Evolutionary conservation across 768 basidiomycete genomes (phyloP).

Genomic region (Dioszegia hungarica): DNA sequence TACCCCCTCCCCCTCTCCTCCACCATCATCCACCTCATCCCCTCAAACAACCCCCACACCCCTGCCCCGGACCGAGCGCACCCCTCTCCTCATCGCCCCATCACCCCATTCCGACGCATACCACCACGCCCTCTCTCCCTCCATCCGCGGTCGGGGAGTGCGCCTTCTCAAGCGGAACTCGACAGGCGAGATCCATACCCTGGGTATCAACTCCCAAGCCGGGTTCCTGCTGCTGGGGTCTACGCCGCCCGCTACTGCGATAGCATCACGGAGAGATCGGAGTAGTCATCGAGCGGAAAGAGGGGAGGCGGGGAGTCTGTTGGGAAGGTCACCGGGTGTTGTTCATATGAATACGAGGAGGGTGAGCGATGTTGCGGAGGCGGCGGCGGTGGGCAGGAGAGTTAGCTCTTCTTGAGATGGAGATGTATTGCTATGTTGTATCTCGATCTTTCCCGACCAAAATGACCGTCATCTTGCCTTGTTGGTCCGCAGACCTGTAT

Average conservation of each 20-base stretch:
- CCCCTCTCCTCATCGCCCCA: slow-evolving; percentile 24
- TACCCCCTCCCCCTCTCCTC: slow-evolving; percentile 5
- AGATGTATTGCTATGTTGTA: no score
- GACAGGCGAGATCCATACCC: slow-evolving; percentile 21
- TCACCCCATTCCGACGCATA: background rate
- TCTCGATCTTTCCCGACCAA: no score
- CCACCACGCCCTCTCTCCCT: background rate
- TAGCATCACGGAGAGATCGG: slow-evolving; percentile 2
- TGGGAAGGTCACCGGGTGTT: no score
- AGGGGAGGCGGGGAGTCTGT: background rate
- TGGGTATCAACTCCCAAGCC: slow-evolving; percentile 34
- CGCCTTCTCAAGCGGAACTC: slow-evolving; percentile 19
- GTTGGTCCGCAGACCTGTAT: no score
- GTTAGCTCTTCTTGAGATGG: no score
- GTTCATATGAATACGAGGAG: slow-evolving; percentile 3
- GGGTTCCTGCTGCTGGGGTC: slow-evolving; percentile 37
- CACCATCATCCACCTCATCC: slow-evolving; percentile 5
- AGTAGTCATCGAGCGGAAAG: slow-evolving; percentile 18
- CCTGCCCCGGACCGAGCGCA: slow-evolving; percentile 17
- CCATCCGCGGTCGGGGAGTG: background rate
- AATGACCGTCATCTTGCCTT: no score
- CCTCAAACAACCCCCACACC: slow-evolving; percentile 15
- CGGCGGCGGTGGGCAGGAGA: no score
- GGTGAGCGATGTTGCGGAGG: no score
- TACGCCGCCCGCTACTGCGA: slow-evolving; percentile 20